Percentiles rank a stretch among this genome's conserved stretches.
phyloP scores from a whole-genome alignment of 73 alveolate species.

The Paramecium sexaurelia region DNA sequence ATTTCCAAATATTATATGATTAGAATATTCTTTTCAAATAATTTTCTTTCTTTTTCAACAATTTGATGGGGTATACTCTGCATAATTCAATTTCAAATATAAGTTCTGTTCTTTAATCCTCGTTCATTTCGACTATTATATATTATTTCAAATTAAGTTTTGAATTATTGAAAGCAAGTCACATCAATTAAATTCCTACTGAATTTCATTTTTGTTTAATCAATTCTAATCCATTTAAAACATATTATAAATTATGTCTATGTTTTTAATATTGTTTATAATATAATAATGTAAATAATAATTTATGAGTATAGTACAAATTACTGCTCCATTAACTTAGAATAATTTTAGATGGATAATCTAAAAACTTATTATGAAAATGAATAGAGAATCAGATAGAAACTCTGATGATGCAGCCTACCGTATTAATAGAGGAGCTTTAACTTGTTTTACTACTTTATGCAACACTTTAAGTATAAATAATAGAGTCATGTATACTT shows the following conservation, averaged over 20 bases:
- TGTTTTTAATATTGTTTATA: background rate
- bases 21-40: too few species aligned
- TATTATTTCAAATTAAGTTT: too few species aligned
- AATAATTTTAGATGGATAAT: background rate
- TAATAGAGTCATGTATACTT: background rate
- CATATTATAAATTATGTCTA: background rate
- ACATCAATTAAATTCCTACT: too few species aligned
- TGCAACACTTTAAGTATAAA: background rate
- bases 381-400: background rate
- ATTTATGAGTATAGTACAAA: background rate
- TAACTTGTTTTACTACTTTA: slow-evolving; percentile 2
- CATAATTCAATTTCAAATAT: too few species aligned
- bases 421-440: background rate
- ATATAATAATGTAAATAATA: background rate
- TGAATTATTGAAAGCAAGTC: too few species aligned
- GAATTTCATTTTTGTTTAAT: too few species aligned
- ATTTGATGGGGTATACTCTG: too few species aligned
- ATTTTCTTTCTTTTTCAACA: too few species aligned
- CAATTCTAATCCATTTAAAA: too few species aligned
- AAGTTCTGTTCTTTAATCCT: too few species aligned
- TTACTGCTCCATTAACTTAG: background rate
- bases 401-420: slow-evolving; percentile 4
- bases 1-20: too few species aligned
- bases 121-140: too few species aligned
- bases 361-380: background rate